These are phyloP conservation scores for Pisolithus sp. DNA, from an alignment of 768 basidiomycete genomes.

Conservation along the genomic window DNA sequence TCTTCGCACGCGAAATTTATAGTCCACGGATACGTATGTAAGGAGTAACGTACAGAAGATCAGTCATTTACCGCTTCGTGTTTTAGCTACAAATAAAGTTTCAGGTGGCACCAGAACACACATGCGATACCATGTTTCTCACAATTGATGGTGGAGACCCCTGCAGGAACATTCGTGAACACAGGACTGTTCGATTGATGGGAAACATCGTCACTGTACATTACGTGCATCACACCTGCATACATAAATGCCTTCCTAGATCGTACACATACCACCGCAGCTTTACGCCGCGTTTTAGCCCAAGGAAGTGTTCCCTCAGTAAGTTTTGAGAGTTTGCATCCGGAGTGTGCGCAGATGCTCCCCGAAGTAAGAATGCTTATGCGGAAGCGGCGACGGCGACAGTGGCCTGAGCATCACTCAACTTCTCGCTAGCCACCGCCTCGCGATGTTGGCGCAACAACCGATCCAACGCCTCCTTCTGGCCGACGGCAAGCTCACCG, in stretches of 20 bases:
- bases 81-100: too few species aligned
- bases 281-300: not conserved
- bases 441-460: conserved; percentile 75
- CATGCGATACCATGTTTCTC: too few species aligned
- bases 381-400: not conserved
- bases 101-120: too few species aligned
- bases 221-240: not conserved
- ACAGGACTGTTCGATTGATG: too few species aligned
- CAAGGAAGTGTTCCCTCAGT: not conserved
- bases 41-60: too few species aligned
- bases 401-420: conserved; percentile 6
- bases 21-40: too few species aligned
- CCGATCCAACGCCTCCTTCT: conserved; percentile 84
- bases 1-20: too few species aligned
- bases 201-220: not conserved
- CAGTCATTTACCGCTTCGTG: too few species aligned
- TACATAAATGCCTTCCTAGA: not conserved
- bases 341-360: not conserved
- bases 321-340: not conserved
- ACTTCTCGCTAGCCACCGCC: conserved; percentile 2
- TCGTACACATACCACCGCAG: not conserved
- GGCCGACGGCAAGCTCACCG: conserved; percentile 90
- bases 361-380: not conserved
- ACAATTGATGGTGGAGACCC: too few species aligned
- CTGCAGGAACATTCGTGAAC: too few species aligned